These are phyloP conservation scores for Yarrowia hollandica DNA, from an alignment of 805 yeast genomes.

Conservation along the genomic window DNA sequence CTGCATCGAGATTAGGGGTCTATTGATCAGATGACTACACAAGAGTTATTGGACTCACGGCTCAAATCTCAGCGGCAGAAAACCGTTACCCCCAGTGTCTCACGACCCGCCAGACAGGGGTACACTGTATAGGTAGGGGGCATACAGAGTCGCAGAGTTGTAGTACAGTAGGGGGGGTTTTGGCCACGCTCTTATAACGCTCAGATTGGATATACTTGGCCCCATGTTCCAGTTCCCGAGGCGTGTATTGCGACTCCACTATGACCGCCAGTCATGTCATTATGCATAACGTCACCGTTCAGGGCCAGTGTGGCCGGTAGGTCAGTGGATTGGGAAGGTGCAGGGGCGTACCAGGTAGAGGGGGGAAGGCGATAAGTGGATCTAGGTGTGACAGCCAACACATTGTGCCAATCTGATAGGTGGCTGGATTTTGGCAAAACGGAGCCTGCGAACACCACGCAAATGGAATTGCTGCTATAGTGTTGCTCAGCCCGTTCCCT, in stretches of 20 bases:
- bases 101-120: constrained; percentile 4
- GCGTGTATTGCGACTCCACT: neutral
- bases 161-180: too few species aligned
- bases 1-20: constrained; percentile 1
- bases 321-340: constrained; percentile 14
- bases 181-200: too few species aligned
- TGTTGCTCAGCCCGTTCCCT: neutral
- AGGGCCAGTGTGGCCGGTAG: constrained; percentile 7
- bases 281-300: constrained; percentile 11
- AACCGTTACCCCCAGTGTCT: neutral
- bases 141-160: neutral
- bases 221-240: neutral
- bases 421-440: too few species aligned
- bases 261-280: constrained; percentile 8
- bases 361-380: neutral
- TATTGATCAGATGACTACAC: constrained; percentile 2
- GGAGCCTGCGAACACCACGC: too few species aligned
- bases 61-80: too few species aligned
- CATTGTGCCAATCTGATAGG: too few species aligned
- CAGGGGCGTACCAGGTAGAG: constrained; percentile 15
- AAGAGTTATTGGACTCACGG: too few species aligned
- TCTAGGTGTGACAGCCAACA: neutral
- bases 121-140: constrained; percentile 14
- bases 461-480: too few species aligned
- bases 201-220: too few species aligned